A percentile compares a stretch with the other conserved stretches of the same genome.
Conservation (phyloP, 768 basidiomycete species). For the Panaeolus papilionaceus region DNA sequence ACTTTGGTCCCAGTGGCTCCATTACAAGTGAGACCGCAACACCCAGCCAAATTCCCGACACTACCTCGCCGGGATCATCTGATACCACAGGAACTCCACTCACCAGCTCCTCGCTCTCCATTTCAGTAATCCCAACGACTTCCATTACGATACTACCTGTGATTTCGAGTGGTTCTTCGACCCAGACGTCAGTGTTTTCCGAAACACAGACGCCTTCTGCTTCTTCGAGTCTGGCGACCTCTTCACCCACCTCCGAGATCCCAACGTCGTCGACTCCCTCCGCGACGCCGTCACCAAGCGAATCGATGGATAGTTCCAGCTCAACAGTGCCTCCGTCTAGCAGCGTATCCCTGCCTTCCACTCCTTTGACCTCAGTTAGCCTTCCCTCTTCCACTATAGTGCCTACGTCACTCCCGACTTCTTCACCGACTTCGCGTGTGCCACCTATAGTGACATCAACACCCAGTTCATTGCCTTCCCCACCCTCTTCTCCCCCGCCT, state of each 20-base stretch:
- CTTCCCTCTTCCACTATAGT: not conserved
- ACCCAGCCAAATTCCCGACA: not conserved
- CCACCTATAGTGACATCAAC: not conserved
- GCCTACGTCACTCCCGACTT: constrained; percentile 10
- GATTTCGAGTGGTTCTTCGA: not conserved
- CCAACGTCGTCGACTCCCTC: not conserved
- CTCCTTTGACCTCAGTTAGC: constrained; percentile 1
- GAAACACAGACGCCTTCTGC: constrained; percentile 1
- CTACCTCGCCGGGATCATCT: not conserved
- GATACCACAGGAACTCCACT: not conserved
- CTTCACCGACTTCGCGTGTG: constrained; percentile 8
- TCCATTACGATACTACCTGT: constrained; percentile 9
- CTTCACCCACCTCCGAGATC: not conserved
- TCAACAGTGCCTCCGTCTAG: not conserved
- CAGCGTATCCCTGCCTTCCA: not conserved
- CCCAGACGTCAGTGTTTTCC: constrained; percentile 1
- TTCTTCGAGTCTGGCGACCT: constrained; percentile 3
- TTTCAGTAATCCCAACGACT: not conserved
- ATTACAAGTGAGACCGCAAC: constrained; percentile 7
- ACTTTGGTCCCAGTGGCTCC: constrained; percentile 8
- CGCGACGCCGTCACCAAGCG: not conserved
- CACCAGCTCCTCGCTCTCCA: not conserved
- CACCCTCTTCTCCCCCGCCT: not conserved
- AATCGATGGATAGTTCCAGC: not conserved
- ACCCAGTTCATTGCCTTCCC: not conserved